phyloP scores from a whole-genome alignment of 2,329 filamentous ascomycete genomes.

The Annulohypoxylon truncatum region DNA sequence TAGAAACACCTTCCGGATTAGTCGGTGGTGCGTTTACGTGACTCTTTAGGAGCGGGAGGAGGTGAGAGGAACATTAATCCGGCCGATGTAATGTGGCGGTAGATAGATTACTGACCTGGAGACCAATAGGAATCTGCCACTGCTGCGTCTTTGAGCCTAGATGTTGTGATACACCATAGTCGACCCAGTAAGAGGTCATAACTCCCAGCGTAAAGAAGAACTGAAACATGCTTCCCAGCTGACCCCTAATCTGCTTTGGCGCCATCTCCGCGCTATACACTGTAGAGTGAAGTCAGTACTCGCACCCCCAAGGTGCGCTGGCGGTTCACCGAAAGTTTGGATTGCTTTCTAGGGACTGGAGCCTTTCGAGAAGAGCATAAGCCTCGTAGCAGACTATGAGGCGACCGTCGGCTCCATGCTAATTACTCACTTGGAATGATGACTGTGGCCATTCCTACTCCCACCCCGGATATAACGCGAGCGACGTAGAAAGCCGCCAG shows the following conservation, averaged over 20 bases:
- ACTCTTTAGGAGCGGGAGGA: no score
- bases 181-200: slow-evolving; percentile 58
- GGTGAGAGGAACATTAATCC: neutral
- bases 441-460: slow-evolving; percentile 53
- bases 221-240: slow-evolving; percentile 54
- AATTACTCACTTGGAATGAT: slow-evolving; percentile 55
- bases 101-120: slow-evolving; percentile 53
- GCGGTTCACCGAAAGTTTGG: neutral
- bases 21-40: neutral
- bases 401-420: neutral
- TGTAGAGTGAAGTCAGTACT: slow-evolving; percentile 40
- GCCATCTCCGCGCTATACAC: slow-evolving; percentile 59
- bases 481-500: slow-evolving; percentile 55
- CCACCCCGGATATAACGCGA: slow-evolving; percentile 51
- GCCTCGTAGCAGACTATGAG: neutral
- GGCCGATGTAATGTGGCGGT: neutral
- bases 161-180: slow-evolving; percentile 59
- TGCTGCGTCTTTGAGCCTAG: slow-evolving; percentile 55
- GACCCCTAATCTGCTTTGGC: slow-evolving; percentile 59
- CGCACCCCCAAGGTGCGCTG: neutral
- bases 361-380: neutral
- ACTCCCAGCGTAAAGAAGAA: slow-evolving; percentile 59
- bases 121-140: slow-evolving; percentile 62
- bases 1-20: slow-evolving; percentile 5
- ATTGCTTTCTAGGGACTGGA: neutral